Conservation (phyloP, 2,329 filamentous ascomycete species). For the Ceratocystis cacaofunesta region DNA sequence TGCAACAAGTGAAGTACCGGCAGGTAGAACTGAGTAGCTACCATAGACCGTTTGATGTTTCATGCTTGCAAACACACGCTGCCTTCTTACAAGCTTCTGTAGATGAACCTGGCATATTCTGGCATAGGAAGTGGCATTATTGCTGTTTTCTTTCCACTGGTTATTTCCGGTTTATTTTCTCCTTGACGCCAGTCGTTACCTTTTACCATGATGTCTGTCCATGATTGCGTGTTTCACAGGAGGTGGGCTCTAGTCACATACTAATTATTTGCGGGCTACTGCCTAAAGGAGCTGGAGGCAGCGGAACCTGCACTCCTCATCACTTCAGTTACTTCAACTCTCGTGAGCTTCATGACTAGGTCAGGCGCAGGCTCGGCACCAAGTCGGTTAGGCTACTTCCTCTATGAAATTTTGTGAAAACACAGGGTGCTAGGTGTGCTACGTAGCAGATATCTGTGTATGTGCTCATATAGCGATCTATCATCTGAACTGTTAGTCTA, state of each 20-base stretch:
- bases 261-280: too few relatives aligned
- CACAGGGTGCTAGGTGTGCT: background rate
- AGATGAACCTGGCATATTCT: background rate
- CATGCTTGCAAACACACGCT: background rate
- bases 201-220: background rate
- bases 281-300: background rate
- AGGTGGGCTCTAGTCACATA: background rate
- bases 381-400: too few relatives aligned
- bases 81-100: background rate
- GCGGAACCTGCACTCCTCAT: background rate
- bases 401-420: background rate
- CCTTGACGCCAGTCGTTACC: background rate
- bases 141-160: background rate
- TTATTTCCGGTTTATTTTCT: background rate
- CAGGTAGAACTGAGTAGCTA: background rate
- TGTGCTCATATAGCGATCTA: background rate
- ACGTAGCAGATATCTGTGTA: background rate
- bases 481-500: background rate
- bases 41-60: background rate
- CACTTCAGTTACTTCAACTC: background rate
- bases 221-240: background rate
- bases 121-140: background rate
- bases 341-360: background rate
- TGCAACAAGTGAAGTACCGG: background rate
- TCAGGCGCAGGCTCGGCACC: too few relatives aligned